These are phyloP conservation scores for Komagataella pseudopastoris DNA, from an alignment of 805 yeast species.

Conservation along the genomic window DNA sequence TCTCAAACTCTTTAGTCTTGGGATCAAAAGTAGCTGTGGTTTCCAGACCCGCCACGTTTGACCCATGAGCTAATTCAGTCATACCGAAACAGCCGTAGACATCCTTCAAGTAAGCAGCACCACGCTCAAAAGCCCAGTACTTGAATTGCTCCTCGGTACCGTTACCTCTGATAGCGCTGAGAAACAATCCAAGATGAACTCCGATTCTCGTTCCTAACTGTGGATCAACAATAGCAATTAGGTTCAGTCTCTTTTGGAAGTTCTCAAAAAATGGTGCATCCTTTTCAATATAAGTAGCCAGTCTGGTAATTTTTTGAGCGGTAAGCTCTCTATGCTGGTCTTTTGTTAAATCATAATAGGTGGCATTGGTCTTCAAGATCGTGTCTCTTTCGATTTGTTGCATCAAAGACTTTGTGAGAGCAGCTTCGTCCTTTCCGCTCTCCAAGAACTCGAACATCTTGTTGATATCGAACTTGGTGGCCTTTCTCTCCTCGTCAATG, in stretches of 20 bases:
- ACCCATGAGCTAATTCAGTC: slow-evolving; percentile 91
- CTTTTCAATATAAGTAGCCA: slow-evolving; percentile 43
- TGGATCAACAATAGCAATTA: slow-evolving; percentile 62
- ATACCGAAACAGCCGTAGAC: slow-evolving; percentile 83
- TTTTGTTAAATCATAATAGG: slow-evolving; percentile 45
- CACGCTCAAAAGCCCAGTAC: slow-evolving; percentile 70
- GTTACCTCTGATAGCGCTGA: slow-evolving; percentile 71
- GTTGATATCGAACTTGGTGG: slow-evolving; percentile 26
- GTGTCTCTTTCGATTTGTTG: slow-evolving; percentile 61
- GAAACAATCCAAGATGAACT: slow-evolving; percentile 77
- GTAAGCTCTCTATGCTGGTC: slow-evolving; percentile 44
- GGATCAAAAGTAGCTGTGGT: slow-evolving; percentile 79
- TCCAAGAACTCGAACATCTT: slow-evolving; percentile 45
- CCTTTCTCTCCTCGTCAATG: slow-evolving; percentile 31
- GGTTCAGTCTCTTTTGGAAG: slow-evolving; percentile 45
- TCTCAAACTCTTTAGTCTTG: slow-evolving; percentile 49
- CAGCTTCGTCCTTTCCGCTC: slow-evolving; percentile 29
- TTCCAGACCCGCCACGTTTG: slow-evolving; percentile 86
- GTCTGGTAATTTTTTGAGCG: slow-evolving; percentile 45
- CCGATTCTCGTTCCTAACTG: slow-evolving; percentile 73
- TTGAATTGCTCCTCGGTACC: slow-evolving; percentile 77
- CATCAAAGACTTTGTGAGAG: slow-evolving; percentile 31
- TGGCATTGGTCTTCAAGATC: slow-evolving; percentile 35
- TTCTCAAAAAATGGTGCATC: slow-evolving; percentile 23
- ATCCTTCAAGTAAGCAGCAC: slow-evolving; percentile 43